These are phyloP conservation scores for Phoma sp. DNA, from an alignment of 2,329 filamentous ascomycete genomes.

Conservation along the genomic window DNA sequence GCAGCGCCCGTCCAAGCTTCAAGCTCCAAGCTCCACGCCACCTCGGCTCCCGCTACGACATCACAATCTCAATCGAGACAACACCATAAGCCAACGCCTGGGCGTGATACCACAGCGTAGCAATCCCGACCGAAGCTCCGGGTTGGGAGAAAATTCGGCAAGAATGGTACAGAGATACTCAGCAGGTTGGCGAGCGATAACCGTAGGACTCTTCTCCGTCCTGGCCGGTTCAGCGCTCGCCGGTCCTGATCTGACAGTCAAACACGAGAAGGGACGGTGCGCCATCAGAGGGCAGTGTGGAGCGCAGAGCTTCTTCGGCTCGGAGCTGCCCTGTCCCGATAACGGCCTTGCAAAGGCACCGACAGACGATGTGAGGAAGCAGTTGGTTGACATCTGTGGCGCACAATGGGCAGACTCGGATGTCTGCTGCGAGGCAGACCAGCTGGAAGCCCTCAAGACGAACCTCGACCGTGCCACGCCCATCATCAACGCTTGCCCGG, in stretches of 20 bases:
- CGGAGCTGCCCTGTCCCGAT: conserved; percentile 88
- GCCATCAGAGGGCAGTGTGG: conserved; percentile 92
- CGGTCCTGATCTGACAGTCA: conserved; percentile 50
- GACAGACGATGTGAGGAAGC: conserved; percentile 71
- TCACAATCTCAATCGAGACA: background rate
- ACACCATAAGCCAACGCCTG: too few relatives aligned
- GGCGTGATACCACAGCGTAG: background rate
- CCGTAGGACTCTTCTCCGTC: conserved; percentile 38
- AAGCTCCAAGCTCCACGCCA: conserved; percentile 21
- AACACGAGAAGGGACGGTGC: conserved; percentile 86
- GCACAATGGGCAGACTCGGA: conserved; percentile 82
- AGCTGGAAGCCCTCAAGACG: conserved; percentile 80
- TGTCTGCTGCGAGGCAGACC: conserved; percentile 82
- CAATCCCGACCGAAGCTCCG: background rate
- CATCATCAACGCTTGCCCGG: conserved; percentile 91
- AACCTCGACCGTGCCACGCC: conserved; percentile 87
- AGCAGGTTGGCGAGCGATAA: conserved; percentile 30
- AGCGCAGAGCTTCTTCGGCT: conserved; percentile 86
- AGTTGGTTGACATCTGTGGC: conserved; percentile 86
- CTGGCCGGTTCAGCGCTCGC: conserved; percentile 37
- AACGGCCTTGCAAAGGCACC: conserved; percentile 82
- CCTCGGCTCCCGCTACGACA: conserved; percentile 16
- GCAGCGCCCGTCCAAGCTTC: background rate
- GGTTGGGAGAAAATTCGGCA: background rate
- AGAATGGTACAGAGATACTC: conserved; percentile 31